Evolutionary conservation across 192 early-diverging fungal species (phyloP).

Genomic region (Neocallimastix lanati): DNA sequence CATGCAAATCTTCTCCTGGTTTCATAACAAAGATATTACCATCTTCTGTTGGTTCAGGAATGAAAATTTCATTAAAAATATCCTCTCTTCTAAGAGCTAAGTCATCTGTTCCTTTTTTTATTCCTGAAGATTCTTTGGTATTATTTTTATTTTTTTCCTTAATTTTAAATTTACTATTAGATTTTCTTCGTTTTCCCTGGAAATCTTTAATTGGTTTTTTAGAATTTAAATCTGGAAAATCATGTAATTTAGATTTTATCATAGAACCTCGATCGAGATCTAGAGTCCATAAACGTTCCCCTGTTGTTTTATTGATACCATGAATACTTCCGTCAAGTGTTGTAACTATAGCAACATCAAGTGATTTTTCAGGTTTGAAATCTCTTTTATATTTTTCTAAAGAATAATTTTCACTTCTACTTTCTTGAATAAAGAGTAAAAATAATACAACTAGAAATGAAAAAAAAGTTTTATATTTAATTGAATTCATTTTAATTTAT

Average conservation of each 20-base stretch:
- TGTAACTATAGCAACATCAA: not conserved
- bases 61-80: not conserved
- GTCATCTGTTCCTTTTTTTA: not conserved
- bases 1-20: not conserved
- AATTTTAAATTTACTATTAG: not conserved
- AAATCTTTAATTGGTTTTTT: not conserved
- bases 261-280: not conserved
- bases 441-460: not conserved
- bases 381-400: not conserved
- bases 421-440: not conserved
- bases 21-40: not conserved
- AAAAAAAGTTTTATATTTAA: not conserved
- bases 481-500: not conserved
- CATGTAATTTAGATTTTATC: not conserved
- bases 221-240: not conserved
- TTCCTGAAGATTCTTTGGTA: not conserved
- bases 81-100: not conserved
- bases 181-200: not conserved
- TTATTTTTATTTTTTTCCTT: not conserved
- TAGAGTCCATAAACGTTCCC: not conserved
- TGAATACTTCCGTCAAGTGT: not conserved
- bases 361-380: not conserved
- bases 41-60: not conserved
- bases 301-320: not conserved
- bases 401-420: not conserved